phyloP scores from a whole-genome alignment of 176 grass and related monocot genomes.

The Pontederia crassipes region DNA sequence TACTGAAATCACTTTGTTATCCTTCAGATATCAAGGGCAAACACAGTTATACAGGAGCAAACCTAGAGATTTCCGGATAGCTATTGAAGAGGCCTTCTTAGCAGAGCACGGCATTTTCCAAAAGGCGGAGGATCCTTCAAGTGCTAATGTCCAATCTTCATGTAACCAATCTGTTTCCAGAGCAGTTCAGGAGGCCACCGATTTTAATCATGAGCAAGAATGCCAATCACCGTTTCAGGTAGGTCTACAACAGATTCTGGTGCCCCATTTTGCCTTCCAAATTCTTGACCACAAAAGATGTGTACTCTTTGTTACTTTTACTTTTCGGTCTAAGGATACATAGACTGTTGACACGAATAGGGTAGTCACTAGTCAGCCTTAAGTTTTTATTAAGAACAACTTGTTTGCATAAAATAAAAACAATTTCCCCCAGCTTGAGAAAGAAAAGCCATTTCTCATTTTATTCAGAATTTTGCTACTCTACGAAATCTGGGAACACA shows the following conservation, averaged over 20 bases:
- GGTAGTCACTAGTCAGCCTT: no score
- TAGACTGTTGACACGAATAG: no score
- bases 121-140: constrained; percentile 22
- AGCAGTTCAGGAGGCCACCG: constrained; percentile 34
- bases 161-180: constrained; percentile 26
- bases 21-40: constrained; percentile 71
- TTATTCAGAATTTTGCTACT: no score
- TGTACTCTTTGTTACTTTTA: no score
- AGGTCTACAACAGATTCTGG: background rate
- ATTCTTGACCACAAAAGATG: no score
- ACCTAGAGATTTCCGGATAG: constrained; percentile 47
- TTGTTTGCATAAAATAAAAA: no score
- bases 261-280: no score
- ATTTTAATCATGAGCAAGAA: constrained; percentile 57
- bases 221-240: constrained; percentile 52
- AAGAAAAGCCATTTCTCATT: no score
- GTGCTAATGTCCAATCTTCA: constrained; percentile 26
- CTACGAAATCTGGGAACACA: no score
- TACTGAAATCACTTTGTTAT: constrained; percentile 7
- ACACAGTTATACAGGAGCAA: constrained; percentile 46
- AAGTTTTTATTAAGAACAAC: no score
- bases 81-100: constrained; percentile 90
- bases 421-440: no score
- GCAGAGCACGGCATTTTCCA: constrained; percentile 60
- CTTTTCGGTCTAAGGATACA: no score